Conservation (phyloP, 306 rosid genomes). For the Abrus pulchellus region DNA sequence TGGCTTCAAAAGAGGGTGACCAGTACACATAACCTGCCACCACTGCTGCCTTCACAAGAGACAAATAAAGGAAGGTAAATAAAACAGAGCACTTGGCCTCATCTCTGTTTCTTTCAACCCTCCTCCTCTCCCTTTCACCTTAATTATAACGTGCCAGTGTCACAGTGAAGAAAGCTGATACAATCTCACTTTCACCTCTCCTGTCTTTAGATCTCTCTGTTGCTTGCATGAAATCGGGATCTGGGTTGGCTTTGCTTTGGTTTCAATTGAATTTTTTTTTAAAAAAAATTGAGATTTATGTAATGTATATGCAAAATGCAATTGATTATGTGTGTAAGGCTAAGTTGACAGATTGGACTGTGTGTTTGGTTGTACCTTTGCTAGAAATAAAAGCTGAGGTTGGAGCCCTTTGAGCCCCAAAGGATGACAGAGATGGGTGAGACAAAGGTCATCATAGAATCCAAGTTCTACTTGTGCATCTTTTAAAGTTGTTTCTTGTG, state of each 20-base stretch:
- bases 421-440: slow-evolving; percentile 64
- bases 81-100: slow-evolving; percentile 39
- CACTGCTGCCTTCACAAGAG: slow-evolving; percentile 51
- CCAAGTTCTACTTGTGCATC: slow-evolving; percentile 47
- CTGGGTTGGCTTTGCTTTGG: slow-evolving; percentile 35
- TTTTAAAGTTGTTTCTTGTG: slow-evolving; percentile 41
- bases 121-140: slow-evolving; percentile 52
- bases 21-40: slow-evolving; percentile 57
- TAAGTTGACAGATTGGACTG: slow-evolving; percentile 32
- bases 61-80: slow-evolving; percentile 54
- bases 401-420: slow-evolving; percentile 44
- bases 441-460: slow-evolving; percentile 41
- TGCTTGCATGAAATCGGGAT: slow-evolving; percentile 57
- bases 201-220: slow-evolving; percentile 48
- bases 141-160: slow-evolving; percentile 61
- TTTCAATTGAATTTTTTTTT: background rate
- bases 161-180: slow-evolving; percentile 59
- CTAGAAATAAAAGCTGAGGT: slow-evolving; percentile 38
- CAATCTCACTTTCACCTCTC: slow-evolving; percentile 51
- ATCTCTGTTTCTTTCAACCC: slow-evolving; percentile 48
- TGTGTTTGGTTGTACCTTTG: slow-evolving; percentile 37
- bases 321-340: slow-evolving; percentile 40
- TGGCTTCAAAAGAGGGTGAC: slow-evolving; percentile 59
- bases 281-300: slow-evolving; percentile 15
- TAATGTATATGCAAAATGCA: slow-evolving; percentile 11